phyloP scores from a whole-genome alignment of 192 early-diverging fungal species.

The Coemansia sp. region DNA sequence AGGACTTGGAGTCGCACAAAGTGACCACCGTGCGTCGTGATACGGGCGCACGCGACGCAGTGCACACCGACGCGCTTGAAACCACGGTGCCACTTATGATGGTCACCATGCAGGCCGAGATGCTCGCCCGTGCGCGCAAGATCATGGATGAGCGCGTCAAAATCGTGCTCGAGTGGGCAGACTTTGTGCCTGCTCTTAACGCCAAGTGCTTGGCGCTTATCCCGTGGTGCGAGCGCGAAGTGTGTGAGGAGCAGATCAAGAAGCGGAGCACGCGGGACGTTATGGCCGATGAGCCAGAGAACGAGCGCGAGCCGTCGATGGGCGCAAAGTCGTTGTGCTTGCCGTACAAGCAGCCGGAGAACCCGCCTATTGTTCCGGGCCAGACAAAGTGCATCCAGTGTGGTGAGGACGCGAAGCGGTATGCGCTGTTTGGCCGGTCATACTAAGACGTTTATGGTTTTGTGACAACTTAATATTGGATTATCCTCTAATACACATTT shows the following conservation, averaged over 20 bases:
- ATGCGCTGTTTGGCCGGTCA: slow-evolving; percentile 80
- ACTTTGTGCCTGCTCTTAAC: slow-evolving; percentile 91
- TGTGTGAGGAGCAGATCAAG: slow-evolving; percentile 97
- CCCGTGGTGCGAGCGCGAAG: slow-evolving; percentile 92
- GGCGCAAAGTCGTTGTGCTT: slow-evolving; percentile 99
- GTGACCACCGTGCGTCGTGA: slow-evolving; percentile 82
- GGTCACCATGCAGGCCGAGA: slow-evolving; percentile 80
- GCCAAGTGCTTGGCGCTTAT: slow-evolving; percentile 82
- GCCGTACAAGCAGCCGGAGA: slow-evolving; percentile 88
- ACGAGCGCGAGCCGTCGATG: slow-evolving; percentile 98
- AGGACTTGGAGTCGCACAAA: slow-evolving; percentile 82
- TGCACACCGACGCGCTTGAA: slow-evolving; percentile 65
- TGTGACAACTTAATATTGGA: no score
- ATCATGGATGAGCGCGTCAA: slow-evolving; percentile 73
- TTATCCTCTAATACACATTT: no score
- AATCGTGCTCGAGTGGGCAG: slow-evolving; percentile 83
- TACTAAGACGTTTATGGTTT: slow-evolving; percentile 56
- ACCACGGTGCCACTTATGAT: slow-evolving; percentile 63
- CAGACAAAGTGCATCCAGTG: slow-evolving; percentile 88
- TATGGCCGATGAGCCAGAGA: slow-evolving; percentile 71
- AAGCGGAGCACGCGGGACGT: slow-evolving; percentile 75
- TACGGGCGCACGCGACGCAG: slow-evolving; percentile 61
- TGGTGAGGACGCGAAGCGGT: slow-evolving; percentile 74
- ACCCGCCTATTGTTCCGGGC: slow-evolving; percentile 77
- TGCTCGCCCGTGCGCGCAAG: slow-evolving; percentile 84